Evolutionary conservation across 2,329 filamentous ascomycete genomes (phyloP), one percentile per base, ranked within the genome.

Genomic region (Aspergillus ibericus): DNA sequence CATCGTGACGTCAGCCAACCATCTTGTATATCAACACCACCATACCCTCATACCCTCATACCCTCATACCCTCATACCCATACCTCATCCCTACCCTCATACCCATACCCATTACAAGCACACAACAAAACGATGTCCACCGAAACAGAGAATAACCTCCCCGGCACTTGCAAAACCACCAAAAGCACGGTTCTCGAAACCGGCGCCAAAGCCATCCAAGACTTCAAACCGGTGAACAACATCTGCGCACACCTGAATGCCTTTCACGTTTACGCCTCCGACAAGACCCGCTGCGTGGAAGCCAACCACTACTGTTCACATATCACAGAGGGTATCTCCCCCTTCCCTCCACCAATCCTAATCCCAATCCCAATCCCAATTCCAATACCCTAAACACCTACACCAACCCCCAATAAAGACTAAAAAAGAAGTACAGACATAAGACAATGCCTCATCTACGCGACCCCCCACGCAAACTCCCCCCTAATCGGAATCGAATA

Each of bases 221-320:
- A 77, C 63, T 91, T 96, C 72, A 78, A 82, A 0, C 91, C 91
- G 0, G 75, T 91, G 6, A 88, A 91, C 67, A 84, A 86, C 54
- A 83, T 96, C 50, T 95, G 91, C 74, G 91, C 90, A 1, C 90
- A 93, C 70, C 81, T 96, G 1, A 93, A 95, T 67, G 91, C 90
- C n/a, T 93, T 93, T 69, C 92, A 96, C 69, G 85, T 88, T 49
- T 95, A 95, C 70, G 88, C 87, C n/a, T 82, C 85, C 25, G 89
- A 93, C 47, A 85, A 87, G 0, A 82, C 78, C 1, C 85, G 89
- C 13, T 82, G 80, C 38, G 87, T 96, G 1, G 90, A 95, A 72
- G 80, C 91, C 0, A 92, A 95, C 70, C 91, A 96, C 73, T 96
- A 95, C 76, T 96, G 92, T 71, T 83, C 88, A 1, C 91, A 95